Base-by-base conservation (phyloP, 2,329 filamentous ascomycete species). In the Verticillium klebahnii region DNA sequence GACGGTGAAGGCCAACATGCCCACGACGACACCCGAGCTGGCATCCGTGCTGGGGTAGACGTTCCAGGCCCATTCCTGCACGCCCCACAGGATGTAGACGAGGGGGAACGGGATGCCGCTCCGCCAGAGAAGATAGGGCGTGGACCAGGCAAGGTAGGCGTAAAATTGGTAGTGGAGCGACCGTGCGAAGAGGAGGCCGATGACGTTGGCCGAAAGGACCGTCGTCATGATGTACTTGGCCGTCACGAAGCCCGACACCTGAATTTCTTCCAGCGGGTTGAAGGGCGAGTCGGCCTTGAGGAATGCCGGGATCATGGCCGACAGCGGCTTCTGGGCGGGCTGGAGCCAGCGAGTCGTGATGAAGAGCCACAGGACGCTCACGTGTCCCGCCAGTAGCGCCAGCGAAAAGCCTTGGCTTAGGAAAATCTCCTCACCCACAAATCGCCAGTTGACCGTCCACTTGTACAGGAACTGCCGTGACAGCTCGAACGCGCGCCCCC, bases 371-470 rank as follows among this genome's bases (percentile, higher is more conserved):
- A 97, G 81, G n/a, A 93, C 79, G 9, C 79, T 73, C 31, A 80
- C 78, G 72, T 97, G 92, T 61, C 85, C 71, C 1, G 75, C 80
- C 31, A 97, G 80, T 58, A 97, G 81, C 15, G 77, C 74, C 19
- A 89, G 68, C 31, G 92, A 86, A 72, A 97, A 96, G 2, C 78
- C 73, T 63, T 79, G 84, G 67, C 82, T 84, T 56, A 96, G 82
- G 69, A 99, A 99, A 0, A 79, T 75, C 7, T 90, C 85, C 75
- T 97, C 93, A 17, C 90, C 89, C n/a, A 97, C 77, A 73, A 98
- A 98, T 60, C 93, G 88, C 95, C 95, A 99, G 75, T 99, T 99
- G 67, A 99, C 95, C 0, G 95, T 99, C 95, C 95, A 99, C 77
- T 94, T 93, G 81, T 94, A 98, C 69, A 97, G 83, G 77, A 99